These are phyloP conservation scores for Acidiella bohemica DNA, from an alignment of 495 filamentous ascomycete species.

Conservation along the genomic window DNA sequence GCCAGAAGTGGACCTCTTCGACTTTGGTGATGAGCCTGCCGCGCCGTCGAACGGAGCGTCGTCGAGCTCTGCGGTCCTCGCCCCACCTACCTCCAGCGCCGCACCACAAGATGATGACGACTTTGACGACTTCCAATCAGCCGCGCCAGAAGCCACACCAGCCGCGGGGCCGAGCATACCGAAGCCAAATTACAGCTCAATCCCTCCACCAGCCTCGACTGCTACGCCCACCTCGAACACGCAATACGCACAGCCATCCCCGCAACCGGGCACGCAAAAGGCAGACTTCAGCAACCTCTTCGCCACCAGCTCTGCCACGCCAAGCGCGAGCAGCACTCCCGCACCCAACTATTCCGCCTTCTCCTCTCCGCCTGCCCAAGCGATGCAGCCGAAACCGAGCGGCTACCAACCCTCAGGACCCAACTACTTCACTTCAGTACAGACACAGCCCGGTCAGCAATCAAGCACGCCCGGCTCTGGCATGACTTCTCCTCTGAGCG, in stretches of 20 bases:
- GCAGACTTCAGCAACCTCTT: conserved; percentile 69
- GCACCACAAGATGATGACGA: conserved; percentile 64
- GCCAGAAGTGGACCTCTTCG: conserved; percentile 76
- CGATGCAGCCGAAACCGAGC: conserved; percentile 43
- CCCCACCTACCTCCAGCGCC: conserved; percentile 36
- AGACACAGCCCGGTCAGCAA: conserved; percentile 19
- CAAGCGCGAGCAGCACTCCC: conserved; percentile 37
- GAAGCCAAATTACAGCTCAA: conserved; percentile 25
- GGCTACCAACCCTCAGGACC: conserved; percentile 66
- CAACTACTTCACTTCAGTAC: conserved; percentile 89
- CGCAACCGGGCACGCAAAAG: conserved; percentile 65
- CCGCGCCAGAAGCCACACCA: conserved; percentile 41
- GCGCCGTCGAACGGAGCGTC: conserved; percentile 10
- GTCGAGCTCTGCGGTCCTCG: conserved; percentile 8
- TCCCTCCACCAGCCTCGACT: conserved; percentile 47
- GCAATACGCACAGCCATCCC: conserved; percentile 68
- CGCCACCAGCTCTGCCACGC: conserved; percentile 63
- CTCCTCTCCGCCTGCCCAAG: conserved; percentile 32
- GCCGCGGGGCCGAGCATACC: conserved; percentile 29
- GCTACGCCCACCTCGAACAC: conserved; percentile 50
- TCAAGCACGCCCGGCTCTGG: conserved; percentile 18
- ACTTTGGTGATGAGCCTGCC: conserved; percentile 56
- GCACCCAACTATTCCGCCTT: conserved; percentile 35
- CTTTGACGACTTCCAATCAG: conserved; percentile 97
- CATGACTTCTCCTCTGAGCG: conserved; percentile 26